A percentile compares a stretch with the other conserved stretches of the same genome.
Conservation (phyloP, 441 rosid genomes). For the Mallotus japonicus region DNA sequence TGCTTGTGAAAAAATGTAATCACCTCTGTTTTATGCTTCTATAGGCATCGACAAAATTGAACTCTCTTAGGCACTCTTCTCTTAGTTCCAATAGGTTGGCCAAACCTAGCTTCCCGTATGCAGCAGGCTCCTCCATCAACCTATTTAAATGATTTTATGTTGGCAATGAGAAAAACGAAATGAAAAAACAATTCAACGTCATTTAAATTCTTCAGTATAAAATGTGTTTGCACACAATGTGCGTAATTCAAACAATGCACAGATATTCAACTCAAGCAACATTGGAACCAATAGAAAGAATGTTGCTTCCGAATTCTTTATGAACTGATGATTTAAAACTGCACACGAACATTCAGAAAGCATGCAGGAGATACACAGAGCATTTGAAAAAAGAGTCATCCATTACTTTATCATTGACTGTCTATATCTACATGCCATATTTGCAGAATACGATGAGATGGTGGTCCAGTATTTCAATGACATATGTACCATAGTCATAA, state of each 20-base stretch:
- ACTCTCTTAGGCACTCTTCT: conserved; percentile 98
- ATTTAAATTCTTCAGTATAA: background rate
- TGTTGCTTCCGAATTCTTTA: background rate
- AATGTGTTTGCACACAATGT: background rate
- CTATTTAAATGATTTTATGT: conserved; percentile 36
- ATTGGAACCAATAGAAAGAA: background rate
- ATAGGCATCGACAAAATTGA: conserved; percentile 92
- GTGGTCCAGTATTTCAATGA: background rate
- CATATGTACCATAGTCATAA: background rate
- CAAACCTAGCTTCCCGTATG: conserved; percentile 94
- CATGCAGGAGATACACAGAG: background rate
- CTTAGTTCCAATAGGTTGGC: conserved; percentile 97
- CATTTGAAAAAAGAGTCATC: background rate
- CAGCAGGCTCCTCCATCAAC: conserved; percentile 98
- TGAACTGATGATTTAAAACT: background rate
- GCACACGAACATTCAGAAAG: background rate
- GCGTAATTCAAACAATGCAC: background rate
- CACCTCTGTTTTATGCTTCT: conserved; percentile 98
- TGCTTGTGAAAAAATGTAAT: conserved; percentile 5
- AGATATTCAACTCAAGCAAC: conserved; percentile 2
- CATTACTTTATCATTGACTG: background rate
- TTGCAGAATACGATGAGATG: background rate
- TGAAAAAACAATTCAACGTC: background rate
- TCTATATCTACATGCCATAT: conserved; percentile 3
- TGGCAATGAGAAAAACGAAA: conserved; percentile 9